Evolutionary conservation across 1,284 basidiomycete species (phyloP), one percentile per base, ranked within the genome.

Genomic region (Anthracocystis panici-leucophaei): DNA sequence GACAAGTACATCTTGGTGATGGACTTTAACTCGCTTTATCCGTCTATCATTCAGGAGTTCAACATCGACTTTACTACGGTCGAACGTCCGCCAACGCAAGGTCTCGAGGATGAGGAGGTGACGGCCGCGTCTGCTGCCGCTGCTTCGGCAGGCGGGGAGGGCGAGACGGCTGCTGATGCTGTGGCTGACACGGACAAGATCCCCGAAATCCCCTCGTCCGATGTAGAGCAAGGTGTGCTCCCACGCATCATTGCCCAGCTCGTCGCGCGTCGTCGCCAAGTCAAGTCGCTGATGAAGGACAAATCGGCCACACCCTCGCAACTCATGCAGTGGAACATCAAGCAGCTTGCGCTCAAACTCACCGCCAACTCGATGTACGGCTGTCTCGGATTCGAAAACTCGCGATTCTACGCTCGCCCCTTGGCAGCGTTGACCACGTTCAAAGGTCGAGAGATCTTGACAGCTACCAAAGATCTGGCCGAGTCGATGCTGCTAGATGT

Each of bases 341-440:
- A 95, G 85, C 97, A 99, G 84, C 91, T 93, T 85, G 97, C 97
- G 6, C 88, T 99, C 65, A 99, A 99, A 87, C 91, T 99, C 56
- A 99, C 96, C 1, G 97, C 97, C 66, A 99, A 99, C 88, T 96
- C 93, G 88, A 99, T 99, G 96, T 99, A 99, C 86, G 97, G 97
- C 23, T 99, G 97, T 89, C 91, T 99, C 31, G 97, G 97, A 58
- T 99, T 98, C 85, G 94, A 96, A 83, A 93, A 95, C 75, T 97
- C 95, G 20, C 89, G 97, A 51, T 99, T 99, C 88, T 97, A 95
- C 78, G 97, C 96, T n/a, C 90, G 93, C 40, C 94, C 95, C 0
- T 90, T 99, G 16, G 97, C 97, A 8, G 94, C 96, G 46, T 89
- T 99, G 58, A 98, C 95, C 25, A 99, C 97, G 0, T 96, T 91